phyloP scores from a whole-genome alignment of 257 asterid species.

The Gentiana dahurica region DNA sequence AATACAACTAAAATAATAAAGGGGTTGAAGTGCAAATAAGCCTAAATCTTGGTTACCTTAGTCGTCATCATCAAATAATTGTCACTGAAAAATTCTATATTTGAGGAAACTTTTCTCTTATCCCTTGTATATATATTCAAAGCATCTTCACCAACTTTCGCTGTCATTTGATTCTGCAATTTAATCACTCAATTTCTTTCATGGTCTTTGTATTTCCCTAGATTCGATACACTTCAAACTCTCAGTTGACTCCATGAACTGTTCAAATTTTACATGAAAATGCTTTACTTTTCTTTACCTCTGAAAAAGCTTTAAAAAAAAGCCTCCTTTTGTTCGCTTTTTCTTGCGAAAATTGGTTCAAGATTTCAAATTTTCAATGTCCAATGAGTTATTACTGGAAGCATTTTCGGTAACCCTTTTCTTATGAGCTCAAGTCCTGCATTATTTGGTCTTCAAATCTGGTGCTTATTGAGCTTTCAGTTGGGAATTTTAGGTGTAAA shows the following conservation, averaged over 20 bases:
- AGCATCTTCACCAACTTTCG: background rate
- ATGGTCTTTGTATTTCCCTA: background rate
- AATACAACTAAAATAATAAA: no score
- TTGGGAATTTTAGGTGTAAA: slow-evolving; percentile 6
- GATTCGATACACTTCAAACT: background rate
- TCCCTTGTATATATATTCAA: background rate
- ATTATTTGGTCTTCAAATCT: slow-evolving; percentile 29
- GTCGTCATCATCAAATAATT: background rate
- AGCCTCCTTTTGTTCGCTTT: slow-evolving; percentile 7
- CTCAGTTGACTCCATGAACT: background rate
- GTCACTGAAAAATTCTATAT: background rate
- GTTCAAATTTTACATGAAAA: no score
- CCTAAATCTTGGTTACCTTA: background rate
- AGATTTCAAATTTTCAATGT: slow-evolving; percentile 21
- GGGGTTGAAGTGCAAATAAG: no score
- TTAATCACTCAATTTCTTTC: background rate
- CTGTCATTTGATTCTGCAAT: background rate
- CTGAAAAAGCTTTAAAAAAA: background rate
- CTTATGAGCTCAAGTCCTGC: slow-evolving; percentile 4
- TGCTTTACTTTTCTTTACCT: background rate
- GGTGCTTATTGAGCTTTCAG: slow-evolving; percentile 10
- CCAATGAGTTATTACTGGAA: slow-evolving; percentile 21
- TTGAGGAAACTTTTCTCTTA: background rate
- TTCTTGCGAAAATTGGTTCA: slow-evolving; percentile 18
- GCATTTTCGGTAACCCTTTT: slow-evolving; percentile 23